A percentile compares a stretch with the other conserved stretches of the same genome.
Conservation (phyloP, 495 filamentous ascomycete genomes). For the Sporormia fimetaria region DNA sequence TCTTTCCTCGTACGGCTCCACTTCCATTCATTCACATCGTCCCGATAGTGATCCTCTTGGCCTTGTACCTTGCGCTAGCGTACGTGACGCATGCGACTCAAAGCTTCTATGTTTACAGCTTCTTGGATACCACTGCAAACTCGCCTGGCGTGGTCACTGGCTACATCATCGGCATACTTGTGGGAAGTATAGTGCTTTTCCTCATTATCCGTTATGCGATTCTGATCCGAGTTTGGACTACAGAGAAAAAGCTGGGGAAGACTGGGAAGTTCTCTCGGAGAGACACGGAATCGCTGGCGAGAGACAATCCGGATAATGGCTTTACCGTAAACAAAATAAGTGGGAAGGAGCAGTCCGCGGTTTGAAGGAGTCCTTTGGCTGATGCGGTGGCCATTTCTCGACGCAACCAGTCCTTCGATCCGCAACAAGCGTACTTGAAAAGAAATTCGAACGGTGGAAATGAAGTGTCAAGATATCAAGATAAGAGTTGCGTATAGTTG, state of each 20-base stretch:
- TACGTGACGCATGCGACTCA: constrained; percentile 59
- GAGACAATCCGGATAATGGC: constrained; percentile 10
- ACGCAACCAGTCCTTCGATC: too few relatives aligned
- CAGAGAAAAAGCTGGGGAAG: constrained; percentile 41
- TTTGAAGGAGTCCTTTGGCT: too few relatives aligned
- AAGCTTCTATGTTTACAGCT: constrained; percentile 64
- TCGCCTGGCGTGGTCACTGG: constrained; percentile 38
- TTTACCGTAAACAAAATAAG: constrained; percentile 7
- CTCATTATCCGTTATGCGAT: constrained; percentile 43
- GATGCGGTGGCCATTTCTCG: too few relatives aligned
- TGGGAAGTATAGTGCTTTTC: constrained; percentile 54
- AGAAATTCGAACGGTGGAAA: too few relatives aligned
- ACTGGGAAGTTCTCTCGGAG: constrained; percentile 33
- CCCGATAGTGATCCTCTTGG: constrained; percentile 50
- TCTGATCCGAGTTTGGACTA: constrained; percentile 39
- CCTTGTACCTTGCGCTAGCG: constrained; percentile 59
- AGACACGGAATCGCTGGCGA: not conserved
- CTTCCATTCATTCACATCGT: constrained; percentile 46
- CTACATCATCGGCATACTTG: constrained; percentile 53
- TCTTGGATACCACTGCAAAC: constrained; percentile 48
- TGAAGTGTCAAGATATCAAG: too few relatives aligned
- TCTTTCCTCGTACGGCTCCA: constrained; percentile 49
- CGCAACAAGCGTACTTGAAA: too few relatives aligned
- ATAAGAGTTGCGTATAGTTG: too few relatives aligned
- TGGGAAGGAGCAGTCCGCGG: constrained; percentile 4